phyloP scores from a whole-genome alignment of 345 rosid species.

The Reutealis trisperma region DNA sequence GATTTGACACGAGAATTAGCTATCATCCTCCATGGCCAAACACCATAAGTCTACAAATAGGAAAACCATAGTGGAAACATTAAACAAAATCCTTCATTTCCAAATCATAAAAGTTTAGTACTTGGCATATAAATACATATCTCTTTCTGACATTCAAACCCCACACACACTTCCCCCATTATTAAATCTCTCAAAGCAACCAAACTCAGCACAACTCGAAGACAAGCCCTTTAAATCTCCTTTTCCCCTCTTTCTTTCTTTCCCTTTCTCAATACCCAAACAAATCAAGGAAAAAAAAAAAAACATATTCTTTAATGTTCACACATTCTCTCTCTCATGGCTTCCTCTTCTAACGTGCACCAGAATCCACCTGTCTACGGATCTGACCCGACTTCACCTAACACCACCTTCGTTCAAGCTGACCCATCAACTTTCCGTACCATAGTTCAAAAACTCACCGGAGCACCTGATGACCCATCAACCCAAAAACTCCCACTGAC shows the following conservation, averaged over 20 bases:
- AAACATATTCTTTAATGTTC: no score
- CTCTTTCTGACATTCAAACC: background rate
- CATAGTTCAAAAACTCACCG: slow-evolving; percentile 88
- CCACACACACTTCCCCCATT: background rate
- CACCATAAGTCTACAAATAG: background rate
- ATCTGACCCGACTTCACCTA: slow-evolving; percentile 49
- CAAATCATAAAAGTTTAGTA: background rate
- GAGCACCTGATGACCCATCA: slow-evolving; percentile 54
- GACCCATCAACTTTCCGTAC: slow-evolving; percentile 81
- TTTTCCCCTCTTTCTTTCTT: background rate
- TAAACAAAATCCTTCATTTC: background rate
- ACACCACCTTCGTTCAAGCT: slow-evolving; percentile 89
- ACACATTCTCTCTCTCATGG: slow-evolving; percentile 21
- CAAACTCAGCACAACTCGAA: background rate
- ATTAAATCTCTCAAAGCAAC: background rate
- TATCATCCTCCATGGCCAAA: background rate
- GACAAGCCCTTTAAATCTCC: background rate
- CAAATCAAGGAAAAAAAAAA: slow-evolving; percentile 1
- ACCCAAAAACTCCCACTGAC: slow-evolving; percentile 56
- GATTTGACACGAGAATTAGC: background rate
- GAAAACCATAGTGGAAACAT: slow-evolving; percentile 5
- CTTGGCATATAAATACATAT: background rate
- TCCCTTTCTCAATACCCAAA: background rate
- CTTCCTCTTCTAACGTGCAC: slow-evolving; percentile 22
- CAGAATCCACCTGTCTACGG: slow-evolving; percentile 38